Base-by-base conservation (phyloP, 306 rosid species). In the Vicia sativa region DNA sequence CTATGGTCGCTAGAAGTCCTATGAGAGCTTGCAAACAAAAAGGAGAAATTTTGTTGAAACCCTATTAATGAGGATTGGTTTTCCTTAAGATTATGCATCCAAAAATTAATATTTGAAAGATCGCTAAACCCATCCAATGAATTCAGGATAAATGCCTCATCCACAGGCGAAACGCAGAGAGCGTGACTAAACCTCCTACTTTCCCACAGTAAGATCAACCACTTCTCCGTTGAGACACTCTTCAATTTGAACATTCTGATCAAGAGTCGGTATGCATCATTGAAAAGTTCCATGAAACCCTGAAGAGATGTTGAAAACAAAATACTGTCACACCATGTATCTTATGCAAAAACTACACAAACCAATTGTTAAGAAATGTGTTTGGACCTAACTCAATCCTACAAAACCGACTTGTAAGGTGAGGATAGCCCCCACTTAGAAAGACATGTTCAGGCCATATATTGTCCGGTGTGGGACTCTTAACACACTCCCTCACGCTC, bases 1-100 rank as follows among this genome's bases (percentile, higher is more conserved):
- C 68, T 72, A 31, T 49, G 72, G 57, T 77, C 57, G 69, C 79
- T 50, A 50, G 79, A 78, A 71, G 66, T 64, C 52, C 44, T 52
- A 35, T 66, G 73, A 62, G 75, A 38, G 72, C 79, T 76, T 58
- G 81, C 72, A 74, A 84, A 86, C 59, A 85, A 75, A 79, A 72
- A 84, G 18, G 93, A 85, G 78, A 92, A 92, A 46, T 46, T 86
- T 58, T 87, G 96, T 64, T 84, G 91, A 74, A 92, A 86, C 38
- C 86, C 88, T 52, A 83, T 68, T 61, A 74, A 58, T 65, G 87
- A 71, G 57, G 87, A 80, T 74, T 43, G 77, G 71, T 85, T 84
- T 68, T 72, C 87, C 45, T 80, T 70, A 44, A 92, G 78, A 86
- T 72, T 81, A 48, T 66, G 78, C 64, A 77, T 74, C 96, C 96